A percentile compares a stretch with the other conserved stretches of the same genome.
Evolutionary conservation across 2,329 filamentous ascomycete species (phyloP).

Genomic region (Colletotrichum karsti): DNA sequence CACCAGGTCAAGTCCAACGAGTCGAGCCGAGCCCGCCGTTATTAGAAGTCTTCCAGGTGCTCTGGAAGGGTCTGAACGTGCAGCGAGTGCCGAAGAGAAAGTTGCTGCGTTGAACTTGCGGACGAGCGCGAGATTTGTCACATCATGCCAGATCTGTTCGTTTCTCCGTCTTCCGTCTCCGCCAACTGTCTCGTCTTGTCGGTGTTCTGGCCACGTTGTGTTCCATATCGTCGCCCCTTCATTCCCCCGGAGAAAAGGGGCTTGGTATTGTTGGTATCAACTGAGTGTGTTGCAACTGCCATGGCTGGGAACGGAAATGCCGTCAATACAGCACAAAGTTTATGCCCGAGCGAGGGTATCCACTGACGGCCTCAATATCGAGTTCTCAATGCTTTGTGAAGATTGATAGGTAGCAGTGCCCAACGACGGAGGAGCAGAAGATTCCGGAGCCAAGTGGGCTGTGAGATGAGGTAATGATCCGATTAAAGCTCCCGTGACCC

Average conservation of each 20-base stretch:
- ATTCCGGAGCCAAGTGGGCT: not conserved
- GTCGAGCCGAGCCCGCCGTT: not conserved
- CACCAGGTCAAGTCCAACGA: not conserved
- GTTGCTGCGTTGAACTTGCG: not conserved
- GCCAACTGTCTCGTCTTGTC: not conserved
- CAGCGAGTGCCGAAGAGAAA: not conserved
- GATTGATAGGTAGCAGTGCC: not conserved
- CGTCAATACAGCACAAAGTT: not conserved
- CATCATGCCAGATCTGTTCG: constrained; percentile 17
- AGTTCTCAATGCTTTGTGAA: not conserved
- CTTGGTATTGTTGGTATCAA: not conserved
- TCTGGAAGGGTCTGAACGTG: constrained; percentile 9
- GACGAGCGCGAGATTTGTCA: constrained; percentile 6
- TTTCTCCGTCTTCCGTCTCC: constrained; percentile 7
- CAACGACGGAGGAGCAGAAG: not conserved
- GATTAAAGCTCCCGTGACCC: constrained; percentile 7
- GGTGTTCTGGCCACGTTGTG: not conserved
- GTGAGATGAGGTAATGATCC: constrained; percentile 4
- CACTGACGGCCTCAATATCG: not conserved
- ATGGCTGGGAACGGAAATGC: constrained; percentile 3
- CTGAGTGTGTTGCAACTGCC: not conserved
- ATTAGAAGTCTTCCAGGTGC: not conserved
- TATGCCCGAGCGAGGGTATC: not conserved
- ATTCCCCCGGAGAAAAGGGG: not conserved
- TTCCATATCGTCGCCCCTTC: not conserved